Evolutionary conservation across 129 eudicot species (phyloP), one percentile per base, ranked within the genome.

Genomic region (Oenanthe sinensis): DNA sequence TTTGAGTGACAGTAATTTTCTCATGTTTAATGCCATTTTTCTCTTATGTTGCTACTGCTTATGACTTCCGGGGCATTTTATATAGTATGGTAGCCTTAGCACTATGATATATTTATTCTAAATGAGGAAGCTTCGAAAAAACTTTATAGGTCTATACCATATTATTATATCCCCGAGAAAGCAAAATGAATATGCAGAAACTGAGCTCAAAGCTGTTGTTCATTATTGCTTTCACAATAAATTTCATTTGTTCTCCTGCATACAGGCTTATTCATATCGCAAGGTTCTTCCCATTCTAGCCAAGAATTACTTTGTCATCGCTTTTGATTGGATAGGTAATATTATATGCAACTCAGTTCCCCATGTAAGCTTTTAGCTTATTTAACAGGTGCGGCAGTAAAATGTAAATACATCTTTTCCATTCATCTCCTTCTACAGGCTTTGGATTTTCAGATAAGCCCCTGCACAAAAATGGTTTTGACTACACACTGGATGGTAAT

Each of bases 361-460:
- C 65, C 9, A 1, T 58, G 30, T n/a, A 58, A 58, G 14, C 30
- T 58, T 22, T 28, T 58, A 8, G 4, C 12, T 22, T 20, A n/a
- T n/a, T 55, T n/a, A 22, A 22, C 13, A 58, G 65, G 65, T 8
- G 65, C 30, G 3, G 13, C 30, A 58, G 30, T 22, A 22, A 14
- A 54, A 55, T 36, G 52, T 52, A 26, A 22, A 22, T 20, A 8
- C 20, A 20, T n/a, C 6, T 78, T 45, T 77, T 37, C 48, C 58
- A 26, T 30, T 37, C 77, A 77, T 68, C 79, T 17, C 79, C 43
- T 63, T 74, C n/a, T 80, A 72, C 88, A 96, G 99, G 99, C 79
- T 96, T 96, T 78, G 99, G 99, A 78, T 92, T 92, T 84, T 96
- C 99, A 22, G 99, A 96, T 74, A 96, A 96, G 86, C 99, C 99